Conservation (phyloP, 768 basidiomycete species). For the Leccinellum rugosiceps region DNA sequence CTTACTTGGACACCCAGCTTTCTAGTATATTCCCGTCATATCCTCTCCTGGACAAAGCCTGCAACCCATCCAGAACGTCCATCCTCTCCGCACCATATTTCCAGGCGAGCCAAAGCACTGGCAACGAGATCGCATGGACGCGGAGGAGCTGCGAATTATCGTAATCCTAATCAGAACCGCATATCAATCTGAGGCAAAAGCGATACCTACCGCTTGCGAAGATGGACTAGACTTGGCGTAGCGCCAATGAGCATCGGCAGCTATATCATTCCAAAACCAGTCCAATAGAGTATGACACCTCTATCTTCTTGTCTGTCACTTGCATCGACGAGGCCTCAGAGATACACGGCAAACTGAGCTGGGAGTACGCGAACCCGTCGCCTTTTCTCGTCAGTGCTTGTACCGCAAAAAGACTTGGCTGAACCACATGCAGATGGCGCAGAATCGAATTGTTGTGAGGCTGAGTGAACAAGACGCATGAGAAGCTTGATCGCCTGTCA, state of each 20-base stretch:
- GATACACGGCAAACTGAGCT: conserved; percentile 21
- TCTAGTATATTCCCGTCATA: no score
- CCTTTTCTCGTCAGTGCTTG: not conserved
- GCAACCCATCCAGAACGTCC: conserved; percentile 67
- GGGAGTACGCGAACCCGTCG: conserved; percentile 47
- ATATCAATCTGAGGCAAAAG: not conserved
- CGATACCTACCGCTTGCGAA: conserved; percentile 43
- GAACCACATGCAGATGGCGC: conserved; percentile 6
- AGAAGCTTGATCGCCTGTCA: conserved; percentile 69
- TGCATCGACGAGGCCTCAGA: conserved; percentile 83
- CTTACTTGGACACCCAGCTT: conserved; percentile 51
- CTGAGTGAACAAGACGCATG: conserved; percentile 56
- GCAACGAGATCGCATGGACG: conserved; percentile 6
- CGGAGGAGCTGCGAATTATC: conserved; percentile 25
- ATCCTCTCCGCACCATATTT: conserved; percentile 72
- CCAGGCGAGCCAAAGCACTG: conserved; percentile 73
- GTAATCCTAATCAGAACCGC: conserved; percentile 1
- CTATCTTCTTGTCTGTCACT: conserved; percentile 83
- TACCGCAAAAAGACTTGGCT: conserved; percentile 3
- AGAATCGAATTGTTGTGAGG: conserved; percentile 40
- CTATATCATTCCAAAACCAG: conserved; percentile 76
- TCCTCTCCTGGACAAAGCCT: conserved; percentile 31
- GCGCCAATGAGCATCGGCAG: conserved; percentile 58
- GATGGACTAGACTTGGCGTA: conserved; percentile 53
- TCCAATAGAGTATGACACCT: conserved; percentile 56